Conservation (phyloP, 176 grass and related monocot genomes). For the Lolium perenne region DNA sequence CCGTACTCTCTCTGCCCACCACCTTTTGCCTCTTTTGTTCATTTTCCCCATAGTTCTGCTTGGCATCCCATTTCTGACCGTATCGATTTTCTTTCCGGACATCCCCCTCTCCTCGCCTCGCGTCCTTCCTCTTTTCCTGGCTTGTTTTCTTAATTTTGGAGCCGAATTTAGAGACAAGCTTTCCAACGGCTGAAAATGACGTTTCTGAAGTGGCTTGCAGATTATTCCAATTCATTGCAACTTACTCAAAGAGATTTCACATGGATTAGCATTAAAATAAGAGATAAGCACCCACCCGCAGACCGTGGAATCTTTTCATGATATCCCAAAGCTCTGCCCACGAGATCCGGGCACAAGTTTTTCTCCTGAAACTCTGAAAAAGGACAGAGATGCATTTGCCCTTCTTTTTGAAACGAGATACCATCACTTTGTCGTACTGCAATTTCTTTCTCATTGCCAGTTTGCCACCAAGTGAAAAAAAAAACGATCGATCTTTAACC, state of each 20-base stretch:
- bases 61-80: not conserved
- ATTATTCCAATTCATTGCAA: not conserved
- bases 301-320: slow-evolving; percentile 24
- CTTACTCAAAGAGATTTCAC: slow-evolving; percentile 10
- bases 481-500: not conserved
- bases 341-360: not conserved
- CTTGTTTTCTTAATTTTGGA: not conserved
- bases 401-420: not conserved
- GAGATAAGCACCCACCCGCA: slow-evolving; percentile 9
- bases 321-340: slow-evolving; percentile 1
- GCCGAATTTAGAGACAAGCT: not conserved
- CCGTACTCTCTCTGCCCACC: not conserved
- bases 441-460: not conserved
- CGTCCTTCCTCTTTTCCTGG: not conserved
- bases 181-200: not conserved
- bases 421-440: slow-evolving; percentile 22
- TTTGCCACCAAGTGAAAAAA: not conserved
- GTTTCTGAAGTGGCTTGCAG: slow-evolving; percentile 3
- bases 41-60: not conserved
- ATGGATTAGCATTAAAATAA: slow-evolving; percentile 14
- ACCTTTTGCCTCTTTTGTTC: not conserved
- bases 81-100: too few relatives aligned
- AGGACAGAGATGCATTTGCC: slow-evolving; percentile 1
- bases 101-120: not conserved
- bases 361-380: not conserved